These are phyloP conservation scores for Calonectria fujianensis DNA, from an alignment of 2,329 filamentous ascomycete genomes.

Conservation along the genomic window DNA sequence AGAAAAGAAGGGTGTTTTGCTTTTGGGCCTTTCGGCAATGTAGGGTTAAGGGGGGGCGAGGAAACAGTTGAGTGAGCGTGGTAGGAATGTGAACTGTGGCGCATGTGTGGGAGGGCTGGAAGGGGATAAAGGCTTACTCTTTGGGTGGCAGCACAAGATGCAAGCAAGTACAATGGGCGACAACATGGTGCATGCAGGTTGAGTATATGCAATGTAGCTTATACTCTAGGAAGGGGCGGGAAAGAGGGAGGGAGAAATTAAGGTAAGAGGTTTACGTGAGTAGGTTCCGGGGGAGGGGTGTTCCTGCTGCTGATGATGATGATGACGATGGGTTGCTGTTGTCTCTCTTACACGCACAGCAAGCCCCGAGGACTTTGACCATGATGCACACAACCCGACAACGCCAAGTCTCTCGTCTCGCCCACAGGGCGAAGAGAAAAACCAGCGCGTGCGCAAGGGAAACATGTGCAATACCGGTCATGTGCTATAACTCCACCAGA, in stretches of 20 bases:
- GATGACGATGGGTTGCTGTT: background rate
- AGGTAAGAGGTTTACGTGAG: background rate
- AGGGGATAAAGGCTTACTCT: slow-evolving; percentile 23
- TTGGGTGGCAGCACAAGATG: slow-evolving; percentile 13
- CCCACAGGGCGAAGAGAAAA: background rate
- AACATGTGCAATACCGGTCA: background rate
- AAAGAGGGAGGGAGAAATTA: background rate
- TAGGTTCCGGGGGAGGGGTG: background rate
- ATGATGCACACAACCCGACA: background rate
- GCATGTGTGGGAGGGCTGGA: slow-evolving; percentile 11
- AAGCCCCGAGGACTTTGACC: background rate
- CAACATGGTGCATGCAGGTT: background rate
- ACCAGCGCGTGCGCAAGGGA: background rate
- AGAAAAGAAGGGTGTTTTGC: slow-evolving; percentile 10
- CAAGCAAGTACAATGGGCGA: background rate
- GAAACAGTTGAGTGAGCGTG: background rate
- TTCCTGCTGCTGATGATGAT: background rate
- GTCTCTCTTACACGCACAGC: background rate
- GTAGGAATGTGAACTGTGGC: background rate
- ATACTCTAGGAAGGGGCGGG: background rate
- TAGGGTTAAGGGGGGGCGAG: background rate
- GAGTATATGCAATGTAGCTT: background rate
- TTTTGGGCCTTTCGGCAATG: slow-evolving; percentile 22
- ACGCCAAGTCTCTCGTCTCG: slow-evolving; percentile 1
- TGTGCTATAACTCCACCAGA: background rate